Conservation (phyloP, 2,329 filamentous ascomycete species). For the Cladosporium sp. region DNA sequence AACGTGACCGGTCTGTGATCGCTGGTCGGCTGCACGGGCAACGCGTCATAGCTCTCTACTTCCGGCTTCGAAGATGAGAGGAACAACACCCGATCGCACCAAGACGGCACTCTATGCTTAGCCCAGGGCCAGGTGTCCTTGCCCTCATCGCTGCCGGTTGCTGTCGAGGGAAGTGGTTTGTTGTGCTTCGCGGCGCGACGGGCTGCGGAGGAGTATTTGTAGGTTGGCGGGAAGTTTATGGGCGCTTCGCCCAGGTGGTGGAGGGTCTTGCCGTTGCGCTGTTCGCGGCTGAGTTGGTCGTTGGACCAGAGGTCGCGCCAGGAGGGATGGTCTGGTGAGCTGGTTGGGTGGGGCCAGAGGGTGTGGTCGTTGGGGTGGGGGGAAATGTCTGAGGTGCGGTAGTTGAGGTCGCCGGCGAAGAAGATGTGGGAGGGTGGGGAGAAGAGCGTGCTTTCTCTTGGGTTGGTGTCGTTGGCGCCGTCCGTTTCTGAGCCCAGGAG, state of each 20-base stretch:
- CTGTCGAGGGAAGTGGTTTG: constrained; percentile 14
- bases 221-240: constrained; percentile 83
- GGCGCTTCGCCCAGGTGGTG: constrained; percentile 73
- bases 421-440: constrained; percentile 73
- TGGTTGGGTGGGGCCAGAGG: constrained; percentile 59
- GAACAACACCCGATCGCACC: constrained; percentile 90
- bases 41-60: constrained; percentile 63
- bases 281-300: constrained; percentile 78
- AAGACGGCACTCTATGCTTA: constrained; percentile 78
- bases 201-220: constrained; percentile 68
- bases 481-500: constrained; percentile 15
- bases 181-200: constrained; percentile 27
- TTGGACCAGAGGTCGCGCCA: constrained; percentile 63
- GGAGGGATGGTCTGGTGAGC: constrained; percentile 47
- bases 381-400: constrained; percentile 69
- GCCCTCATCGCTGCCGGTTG: not conserved
- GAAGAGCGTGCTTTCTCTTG: constrained; percentile 54
- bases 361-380: constrained; percentile 57
- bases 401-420: constrained; percentile 90
- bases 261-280: constrained; percentile 62
- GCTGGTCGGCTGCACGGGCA: constrained; percentile 76
- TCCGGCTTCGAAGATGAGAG: constrained; percentile 48
- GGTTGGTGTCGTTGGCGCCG: not conserved
- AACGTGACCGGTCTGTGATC: constrained; percentile 86
- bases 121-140: constrained; percentile 54